Evolutionary conservation across 371 early-diverging fungal genomes (phyloP), one percentile per base, ranked within the genome.

Genomic region (Umbelopsis sp.): DNA sequence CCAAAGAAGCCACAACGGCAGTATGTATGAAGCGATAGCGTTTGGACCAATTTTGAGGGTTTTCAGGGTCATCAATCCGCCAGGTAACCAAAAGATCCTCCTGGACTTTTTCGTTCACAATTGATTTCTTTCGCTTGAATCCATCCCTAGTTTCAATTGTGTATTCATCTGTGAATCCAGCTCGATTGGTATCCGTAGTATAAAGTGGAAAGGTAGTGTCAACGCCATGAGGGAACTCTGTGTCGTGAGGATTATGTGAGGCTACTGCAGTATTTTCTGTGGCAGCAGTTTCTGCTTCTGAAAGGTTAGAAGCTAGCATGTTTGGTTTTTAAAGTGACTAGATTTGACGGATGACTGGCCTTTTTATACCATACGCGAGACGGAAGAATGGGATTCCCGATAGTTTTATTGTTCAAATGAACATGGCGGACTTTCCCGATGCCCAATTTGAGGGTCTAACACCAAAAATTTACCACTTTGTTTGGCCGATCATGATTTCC

Each of bases 21-120:
- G 80, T 80, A 32, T 68, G 68, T 0, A 73, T 5, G 76, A 79
- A 83, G 20, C 78, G 74, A 44, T 51, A 72, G 1, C 8, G 14
- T 6, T 65, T 51, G n/a, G 72, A 72, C 80, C 80, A 83, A 25
- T 79, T 83, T 41, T 79, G 73, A 18, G 83, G 83, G 48, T 79
- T 79, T 50, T 75, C 77, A 20, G 79, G 80, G 48, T 83, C 83
- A 45, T 75, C 70, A 20, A 64, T 73, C 29, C 76, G 73, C 76
- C 76, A 79, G 20, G 73, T 79, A 10, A 79, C 79, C 35, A 57
- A 14, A 14, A 57, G 57, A 57, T 57, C 57, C 9, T 57, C 57
- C 8, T 57, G 57, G 57, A 57, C 57, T 35, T 57, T 57, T 57
- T 57, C 57, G 12, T 37, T 14, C 16, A 57, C 57, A 35, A 57